Evolutionary conservation across 1,284 basidiomycete genomes (phyloP), one percentile per base, ranked within the genome.

Genomic region (Taiwanofungus camphoratus): DNA sequence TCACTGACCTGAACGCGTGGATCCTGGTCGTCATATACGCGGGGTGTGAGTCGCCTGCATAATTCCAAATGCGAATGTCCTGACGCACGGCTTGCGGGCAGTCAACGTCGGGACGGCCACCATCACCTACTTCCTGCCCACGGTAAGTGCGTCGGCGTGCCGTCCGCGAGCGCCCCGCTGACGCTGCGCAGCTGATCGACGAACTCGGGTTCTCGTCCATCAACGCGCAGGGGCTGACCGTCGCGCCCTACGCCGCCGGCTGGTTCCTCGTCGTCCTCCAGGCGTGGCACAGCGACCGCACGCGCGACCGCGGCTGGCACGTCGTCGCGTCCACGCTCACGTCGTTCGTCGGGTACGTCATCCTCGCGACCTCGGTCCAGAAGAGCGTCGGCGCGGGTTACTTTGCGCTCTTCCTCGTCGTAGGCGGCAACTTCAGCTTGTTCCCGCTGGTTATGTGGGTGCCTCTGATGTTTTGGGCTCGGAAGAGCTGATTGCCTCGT

Each of bases 31-130:
- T 68, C 3, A 62, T 76, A 20, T 77, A 77, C 48, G 71, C 73
- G 0, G 73, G 72, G 55, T 77, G 74, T 76, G 47, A 46, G 71
- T 64, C 24, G 15, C 18, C 11, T 24, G n/a, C 16, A 13, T 21
- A 5, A 7, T 35, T 27, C 32, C 29, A 13, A 30, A 16, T 27
- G 4, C 24, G 8, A 37, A 32, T 21, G 18, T 11, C 23, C 5
- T 31, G 27, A 24, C 19, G n/a, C 29, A 41, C 27, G 12, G 5
- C 27, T n/a, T 16, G n/a, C 22, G 3, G 40, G 15, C 39, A 77
- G 74, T 76, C 57, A 77, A 77, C 46, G 68, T 77, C 41, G 74
- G 74, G 5, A 73, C 74, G 18, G 74, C 74, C 4, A 77, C 75
- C 1, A 60, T 76, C 15, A 70, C 74, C 0, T 77, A 77, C 52